Evolutionary conservation across 148 eudicot species (phyloP).

Genomic region (Dianthus caryophyllus): DNA sequence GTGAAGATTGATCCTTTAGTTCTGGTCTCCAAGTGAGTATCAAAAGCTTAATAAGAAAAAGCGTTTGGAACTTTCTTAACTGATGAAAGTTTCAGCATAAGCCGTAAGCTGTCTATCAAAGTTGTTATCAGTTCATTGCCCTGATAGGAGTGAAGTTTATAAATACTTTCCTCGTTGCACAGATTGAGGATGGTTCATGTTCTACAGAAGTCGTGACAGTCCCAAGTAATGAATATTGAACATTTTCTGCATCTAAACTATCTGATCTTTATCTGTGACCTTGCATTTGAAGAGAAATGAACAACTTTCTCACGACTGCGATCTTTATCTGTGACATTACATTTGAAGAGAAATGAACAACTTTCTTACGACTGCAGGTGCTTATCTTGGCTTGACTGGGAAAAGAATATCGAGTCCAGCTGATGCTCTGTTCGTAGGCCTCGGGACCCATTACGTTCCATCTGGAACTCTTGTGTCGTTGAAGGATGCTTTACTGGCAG

Average conservation of each 20-base stretch:
- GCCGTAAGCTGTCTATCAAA: not conserved
- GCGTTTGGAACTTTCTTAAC: not conserved
- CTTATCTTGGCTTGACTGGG: slow-evolving; percentile 95
- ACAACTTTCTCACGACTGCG: too few species aligned
- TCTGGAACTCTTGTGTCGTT: slow-evolving; percentile 62
- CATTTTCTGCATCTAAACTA: not conserved
- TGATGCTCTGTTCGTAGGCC: slow-evolving; percentile 86
- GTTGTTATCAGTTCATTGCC: not conserved
- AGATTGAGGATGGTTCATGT: not conserved
- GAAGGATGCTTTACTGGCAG: slow-evolving; percentile 60
- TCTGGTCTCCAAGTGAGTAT: not conserved
- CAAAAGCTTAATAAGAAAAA: not conserved
- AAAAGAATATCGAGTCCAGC: slow-evolving; percentile 79
- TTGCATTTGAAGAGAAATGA: slow-evolving; percentile 2
- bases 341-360: slow-evolving; percentile 4
- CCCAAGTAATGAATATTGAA: not conserved
- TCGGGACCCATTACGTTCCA: slow-evolving; percentile 84
- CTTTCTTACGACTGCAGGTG: slow-evolving; percentile 48
- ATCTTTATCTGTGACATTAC: not conserved
- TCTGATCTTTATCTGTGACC: not conserved
- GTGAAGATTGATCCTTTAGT: not conserved
- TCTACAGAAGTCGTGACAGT: not conserved
- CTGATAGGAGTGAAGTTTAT: not conserved
- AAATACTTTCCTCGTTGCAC: not conserved
- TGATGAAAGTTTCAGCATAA: not conserved